Conservation (phyloP, 2,329 filamentous ascomycete genomes). For the Colletotrichum nymphaeae region DNA sequence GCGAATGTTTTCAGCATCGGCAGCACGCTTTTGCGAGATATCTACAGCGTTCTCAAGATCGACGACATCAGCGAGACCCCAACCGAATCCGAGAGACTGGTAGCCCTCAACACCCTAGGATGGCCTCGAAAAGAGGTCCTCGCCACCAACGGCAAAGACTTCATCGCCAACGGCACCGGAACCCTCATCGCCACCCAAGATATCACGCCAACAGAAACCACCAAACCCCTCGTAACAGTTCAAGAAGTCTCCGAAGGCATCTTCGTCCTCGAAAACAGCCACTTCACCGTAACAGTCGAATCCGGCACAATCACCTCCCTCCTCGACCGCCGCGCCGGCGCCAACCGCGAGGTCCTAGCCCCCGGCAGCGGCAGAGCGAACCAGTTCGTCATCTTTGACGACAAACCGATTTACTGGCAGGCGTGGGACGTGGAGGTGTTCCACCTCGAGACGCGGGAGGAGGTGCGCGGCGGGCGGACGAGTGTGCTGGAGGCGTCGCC, state of each 20-base stretch:
- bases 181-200: slow-evolving; percentile 39
- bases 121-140: slow-evolving; percentile 68
- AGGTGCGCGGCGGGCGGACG: slow-evolving; percentile 62
- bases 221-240: slow-evolving; percentile 42
- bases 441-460: slow-evolving; percentile 71
- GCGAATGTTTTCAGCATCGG: background rate
- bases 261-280: slow-evolving; percentile 67
- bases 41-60: slow-evolving; percentile 1
- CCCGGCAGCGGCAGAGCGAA: slow-evolving; percentile 62
- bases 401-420: slow-evolving; percentile 79
- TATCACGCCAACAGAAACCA: slow-evolving; percentile 8
- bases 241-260: slow-evolving; percentile 60
- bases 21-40: background rate
- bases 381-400: slow-evolving; percentile 75
- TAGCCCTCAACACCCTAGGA: slow-evolving; percentile 70
- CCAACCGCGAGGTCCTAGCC: slow-evolving; percentile 67
- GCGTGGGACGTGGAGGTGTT: slow-evolving; percentile 79
- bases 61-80: slow-evolving; percentile 46
- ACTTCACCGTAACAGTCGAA: slow-evolving; percentile 64
- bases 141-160: slow-evolving; percentile 39
- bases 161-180: slow-evolving; percentile 42
- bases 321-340: slow-evolving; percentile 63
- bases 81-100: slow-evolving; percentile 69
- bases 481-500: slow-evolving; percentile 62
- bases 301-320: slow-evolving; percentile 72